Evolutionary conservation across 2,329 filamentous ascomycete genomes (phyloP).

Genomic region (Neofusicoccum parvum): DNA sequence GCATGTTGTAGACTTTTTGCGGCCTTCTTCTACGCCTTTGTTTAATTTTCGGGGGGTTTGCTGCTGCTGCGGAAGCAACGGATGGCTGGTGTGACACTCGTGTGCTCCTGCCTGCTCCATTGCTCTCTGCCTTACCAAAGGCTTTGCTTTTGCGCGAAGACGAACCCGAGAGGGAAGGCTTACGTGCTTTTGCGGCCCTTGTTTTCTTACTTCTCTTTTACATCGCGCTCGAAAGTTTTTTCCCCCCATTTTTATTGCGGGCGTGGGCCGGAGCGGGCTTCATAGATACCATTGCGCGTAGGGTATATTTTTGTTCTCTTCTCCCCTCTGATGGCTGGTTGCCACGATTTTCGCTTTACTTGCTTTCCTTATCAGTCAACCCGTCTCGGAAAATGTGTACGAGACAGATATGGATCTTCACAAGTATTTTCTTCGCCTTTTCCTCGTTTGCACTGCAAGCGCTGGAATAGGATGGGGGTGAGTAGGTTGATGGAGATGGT

Average conservation of each 20-base stretch:
- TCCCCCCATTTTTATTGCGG: background rate
- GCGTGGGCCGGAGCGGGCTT: conserved; percentile 15
- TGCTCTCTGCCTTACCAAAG: background rate
- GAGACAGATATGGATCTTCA: conserved; percentile 6
- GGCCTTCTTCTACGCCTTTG: conserved; percentile 6
- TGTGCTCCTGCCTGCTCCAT: background rate
- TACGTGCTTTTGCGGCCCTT: background rate
- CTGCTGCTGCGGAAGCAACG: background rate
- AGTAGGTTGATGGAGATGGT: background rate
- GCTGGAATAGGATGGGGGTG: background rate
- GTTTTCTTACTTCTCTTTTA: background rate
- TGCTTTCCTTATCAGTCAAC: background rate
- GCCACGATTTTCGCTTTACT: background rate
- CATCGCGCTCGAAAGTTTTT: background rate
- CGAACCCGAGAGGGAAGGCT: background rate
- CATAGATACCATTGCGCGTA: conserved; percentile 21
- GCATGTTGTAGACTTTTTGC: conserved; percentile 19
- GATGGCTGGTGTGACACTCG: background rate
- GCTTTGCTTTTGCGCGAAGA: background rate
- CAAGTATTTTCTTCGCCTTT: background rate
- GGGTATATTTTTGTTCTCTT: conserved; percentile 9
- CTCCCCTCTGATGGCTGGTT: background rate
- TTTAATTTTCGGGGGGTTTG: conserved; percentile 1
- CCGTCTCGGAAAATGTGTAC: background rate
- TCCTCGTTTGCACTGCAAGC: background rate